Evolutionary conservation across 257 asterid genomes (phyloP), one percentile per base, ranked within the genome.

Genomic region (Handroanthus guayacan): DNA sequence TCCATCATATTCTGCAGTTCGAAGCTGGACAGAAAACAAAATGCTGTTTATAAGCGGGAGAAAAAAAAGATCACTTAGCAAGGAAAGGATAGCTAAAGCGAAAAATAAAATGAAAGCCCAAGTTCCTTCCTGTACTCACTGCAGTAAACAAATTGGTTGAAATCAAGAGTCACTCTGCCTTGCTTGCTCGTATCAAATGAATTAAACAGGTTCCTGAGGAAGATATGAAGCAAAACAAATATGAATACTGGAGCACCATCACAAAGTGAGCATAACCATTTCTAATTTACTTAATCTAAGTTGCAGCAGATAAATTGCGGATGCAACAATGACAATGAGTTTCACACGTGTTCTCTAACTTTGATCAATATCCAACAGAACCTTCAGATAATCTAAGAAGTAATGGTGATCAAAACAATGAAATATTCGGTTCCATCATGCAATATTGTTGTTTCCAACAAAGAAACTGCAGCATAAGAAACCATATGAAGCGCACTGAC

Each of bases 141-240:
- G 91, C 97, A 92, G 84, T 87, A 89, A 66, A 90, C 64, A 79
- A 92, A 92, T 81, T 92, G 97, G 82, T 92, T 92, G 72, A 92
- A 83, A 84, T 92, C 96, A 57, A 92, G 94, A 82, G 92, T 86
- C 78, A 89, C 94, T 79, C 97, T 82, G 73, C 97, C 97, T 83
- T 86, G 89, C 82, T 86, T 89, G 90, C 89, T 83, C 45, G 92
- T 84, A 76, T 91, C 97, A 78, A 91, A 91, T 74, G 96, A 91
- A 79, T 82, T 82, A 69, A 91, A 91, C 66, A 91, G 82, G 82
- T 91, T 91, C 91, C 97, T 91, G 70, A 41, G 77, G 66, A 56
- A 70, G 38, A 77, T 3, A 56, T 17, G 13, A 67, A 39, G 11
- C 43, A 17, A 37, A 80, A 62, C 13, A 16, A 47, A 41, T 6